Evolutionary conservation across 495 filamentous ascomycete species (phyloP).

Genomic region (Penicillium crystallinum): DNA sequence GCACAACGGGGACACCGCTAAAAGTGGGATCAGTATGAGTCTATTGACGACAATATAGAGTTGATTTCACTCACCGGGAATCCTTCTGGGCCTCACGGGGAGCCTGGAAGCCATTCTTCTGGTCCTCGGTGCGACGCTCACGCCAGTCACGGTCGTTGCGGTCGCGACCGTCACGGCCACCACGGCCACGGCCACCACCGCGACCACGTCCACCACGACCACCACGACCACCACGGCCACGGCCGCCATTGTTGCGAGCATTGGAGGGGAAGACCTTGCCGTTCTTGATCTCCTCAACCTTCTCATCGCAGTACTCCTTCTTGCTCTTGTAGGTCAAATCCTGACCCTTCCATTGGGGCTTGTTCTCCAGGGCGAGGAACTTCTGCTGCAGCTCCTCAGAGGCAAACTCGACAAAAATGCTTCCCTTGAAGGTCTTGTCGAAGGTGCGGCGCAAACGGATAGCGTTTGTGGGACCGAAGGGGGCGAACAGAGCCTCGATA

Average conservation of each 20-base stretch:
- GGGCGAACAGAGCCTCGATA: slow-evolving; percentile 84
- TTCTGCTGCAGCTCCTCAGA: slow-evolving; percentile 66
- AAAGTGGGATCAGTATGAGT: neutral
- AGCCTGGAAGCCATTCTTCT: slow-evolving; percentile 54
- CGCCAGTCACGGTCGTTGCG: slow-evolving; percentile 61
- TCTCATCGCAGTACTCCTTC: slow-evolving; percentile 76
- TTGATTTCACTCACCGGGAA: slow-evolving; percentile 33
- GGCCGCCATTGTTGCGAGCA: slow-evolving; percentile 25
- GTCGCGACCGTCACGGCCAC: slow-evolving; percentile 42
- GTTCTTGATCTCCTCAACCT: slow-evolving; percentile 67
- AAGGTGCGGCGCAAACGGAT: slow-evolving; percentile 80
- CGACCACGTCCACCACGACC: slow-evolving; percentile 28
- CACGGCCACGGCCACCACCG: slow-evolving; percentile 24
- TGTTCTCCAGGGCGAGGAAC: slow-evolving; percentile 73
- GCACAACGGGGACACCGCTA: slow-evolving; percentile 46
- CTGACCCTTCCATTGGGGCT: slow-evolving; percentile 73
- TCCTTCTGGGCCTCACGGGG: slow-evolving; percentile 38
- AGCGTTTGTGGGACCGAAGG: slow-evolving; percentile 71
- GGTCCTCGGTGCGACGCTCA: slow-evolving; percentile 59
- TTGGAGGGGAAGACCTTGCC: slow-evolving; percentile 59
- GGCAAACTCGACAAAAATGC: slow-evolving; percentile 88
- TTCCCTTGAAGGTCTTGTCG: slow-evolving; percentile 77
- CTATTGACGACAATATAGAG: neutral
- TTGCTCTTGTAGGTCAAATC: slow-evolving; percentile 76
- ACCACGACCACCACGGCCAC: slow-evolving; percentile 25